A percentile compares a stretch with the other conserved stretches of the same genome.
Evolutionary conservation across 257 asterid genomes (phyloP).

Genomic region (Leonotis leonurus): DNA sequence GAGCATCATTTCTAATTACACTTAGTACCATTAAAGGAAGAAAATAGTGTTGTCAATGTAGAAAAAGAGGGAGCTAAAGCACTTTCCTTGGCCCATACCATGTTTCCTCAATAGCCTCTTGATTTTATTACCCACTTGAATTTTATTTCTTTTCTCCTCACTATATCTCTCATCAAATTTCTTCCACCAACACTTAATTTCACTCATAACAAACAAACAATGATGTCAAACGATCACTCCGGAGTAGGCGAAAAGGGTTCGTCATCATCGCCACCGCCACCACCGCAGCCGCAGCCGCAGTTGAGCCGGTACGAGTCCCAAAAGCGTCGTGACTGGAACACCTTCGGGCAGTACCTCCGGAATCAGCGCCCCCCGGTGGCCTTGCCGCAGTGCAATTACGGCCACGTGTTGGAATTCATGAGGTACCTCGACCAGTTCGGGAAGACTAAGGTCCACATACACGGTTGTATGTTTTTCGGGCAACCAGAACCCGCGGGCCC

Average conservation of each 20-base stretch:
- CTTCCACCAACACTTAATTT: background rate
- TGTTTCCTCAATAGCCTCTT: constrained; percentile 42
- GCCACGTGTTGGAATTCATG: constrained; percentile 66
- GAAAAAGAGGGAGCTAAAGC: constrained; percentile 44
- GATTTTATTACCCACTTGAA: constrained; percentile 37
- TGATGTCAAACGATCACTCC: constrained; percentile 45
- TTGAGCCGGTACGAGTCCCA: constrained; percentile 75
- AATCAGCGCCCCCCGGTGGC: constrained; percentile 65
- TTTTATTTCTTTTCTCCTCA: background rate
- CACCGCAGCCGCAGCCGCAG: constrained; percentile 29
- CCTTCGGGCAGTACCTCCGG: constrained; percentile 70
- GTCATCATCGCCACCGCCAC: constrained; percentile 23
- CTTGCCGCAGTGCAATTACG: constrained; percentile 48
- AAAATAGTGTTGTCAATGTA: constrained; percentile 41
- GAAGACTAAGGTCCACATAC: constrained; percentile 74
- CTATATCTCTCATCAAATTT: constrained; percentile 1
- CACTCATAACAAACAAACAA: background rate
- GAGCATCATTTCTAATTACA: constrained; percentile 25
- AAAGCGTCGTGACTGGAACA: constrained; percentile 87
- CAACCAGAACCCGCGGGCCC: constrained; percentile 70
- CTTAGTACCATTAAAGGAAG: constrained; percentile 58
- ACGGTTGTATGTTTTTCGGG: constrained; percentile 64
- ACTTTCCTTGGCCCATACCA: constrained; percentile 59
- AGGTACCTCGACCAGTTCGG: constrained; percentile 84
- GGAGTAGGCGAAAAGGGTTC: constrained; percentile 22